Base-by-base conservation (phyloP, 2,329 filamentous ascomycete species). In the Fusarium heterosporum region DNA sequence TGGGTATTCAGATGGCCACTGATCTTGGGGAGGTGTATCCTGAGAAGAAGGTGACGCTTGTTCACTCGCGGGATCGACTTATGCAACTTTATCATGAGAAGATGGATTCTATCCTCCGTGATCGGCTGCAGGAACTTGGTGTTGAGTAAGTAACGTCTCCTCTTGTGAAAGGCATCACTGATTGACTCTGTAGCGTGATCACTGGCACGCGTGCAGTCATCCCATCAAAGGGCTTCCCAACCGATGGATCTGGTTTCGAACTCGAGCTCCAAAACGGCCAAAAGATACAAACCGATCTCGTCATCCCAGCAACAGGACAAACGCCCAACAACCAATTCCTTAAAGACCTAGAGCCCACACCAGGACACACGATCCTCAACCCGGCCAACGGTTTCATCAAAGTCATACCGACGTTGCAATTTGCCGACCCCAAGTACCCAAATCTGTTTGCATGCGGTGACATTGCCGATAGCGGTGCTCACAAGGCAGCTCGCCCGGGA, bases 281-380 rank as follows among this genome's bases (percentile, higher is more conserved):
- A 17, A 73, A 63, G 17, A 40, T 73, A 26, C 22, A 54, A 3
- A 53, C 71, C 19, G 64, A 73, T 3, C 58, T 73, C 6, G 61
- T 73, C 29, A 72, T 73, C 9, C 61, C 66, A 0, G 71, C 71
- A 16, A 73, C 71, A 0, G 71, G 71, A 3, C 71, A 73, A 34
- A 69, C 66, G 1, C 71, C 71, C 3, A 73, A 73, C n/a, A 73
- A 71, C 30, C 70, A 73, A 14, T 73, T 73, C 19, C 41, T 73
- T 1, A 36, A 66, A 2, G 45, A 41, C 9, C 40, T 73, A 1
- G 17, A 64, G 14, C 54, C 61, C 0, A 60, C 68, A 0, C 4
- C 48, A 4, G 58, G 55, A 8, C 29, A 56, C 3, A 50, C 56
- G 6, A 55, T 73, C 1, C 17, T 65, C 6, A 73, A 72, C n/a